Evolutionary conservation across 2,329 filamentous ascomycete species (phyloP), one percentile per base, ranked within the genome.

Genomic region (Verticillium alfalfae): DNA sequence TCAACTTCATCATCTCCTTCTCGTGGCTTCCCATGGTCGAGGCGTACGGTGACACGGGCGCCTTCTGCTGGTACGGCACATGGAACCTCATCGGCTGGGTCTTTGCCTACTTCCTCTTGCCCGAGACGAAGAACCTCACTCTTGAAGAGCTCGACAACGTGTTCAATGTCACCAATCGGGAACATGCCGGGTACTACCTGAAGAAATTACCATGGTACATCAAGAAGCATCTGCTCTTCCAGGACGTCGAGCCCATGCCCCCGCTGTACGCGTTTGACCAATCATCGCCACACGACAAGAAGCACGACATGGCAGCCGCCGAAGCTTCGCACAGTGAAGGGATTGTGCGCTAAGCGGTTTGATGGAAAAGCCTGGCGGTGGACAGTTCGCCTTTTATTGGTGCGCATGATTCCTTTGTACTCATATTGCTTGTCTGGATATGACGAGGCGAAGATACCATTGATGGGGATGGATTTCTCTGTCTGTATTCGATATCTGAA

Each of bases 51-150:
- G 66, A 66, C 2, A 75, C 71, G 0, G 76, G 76, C 2, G 76
- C 73, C 2, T 76, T 79, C 54, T 69, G 74, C 56, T 78, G 74
- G 60, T 77, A 76, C 34, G 76, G 75, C 0, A 72, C 68, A 1
- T 78, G 73, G 72, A 74, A 73, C 39, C 4, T 75, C 0, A 66
- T 75, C 9, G 72, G 72, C 0, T 75, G 69, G 66, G n/a, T 73
- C 4, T 70, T 74, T 7, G 67, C 68, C 13, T 74, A 73, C 57
- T 75, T 75, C 63, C 49, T 74, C 4, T 66, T 75, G 0, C 73
- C 73, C 2, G 73, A 75, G 61, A 75, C 73, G 0, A 75, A 75
- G 68, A 68, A 68, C 7, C 45, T 73, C 38, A 75, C 73, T 0
- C 67, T 75, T 0, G 73, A 75, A 60, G 73, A 75, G 58, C 70